These are phyloP conservation scores for Marvania coccoides DNA, from an alignment of 139 green algal genomes.

Conservation along the genomic window DNA sequence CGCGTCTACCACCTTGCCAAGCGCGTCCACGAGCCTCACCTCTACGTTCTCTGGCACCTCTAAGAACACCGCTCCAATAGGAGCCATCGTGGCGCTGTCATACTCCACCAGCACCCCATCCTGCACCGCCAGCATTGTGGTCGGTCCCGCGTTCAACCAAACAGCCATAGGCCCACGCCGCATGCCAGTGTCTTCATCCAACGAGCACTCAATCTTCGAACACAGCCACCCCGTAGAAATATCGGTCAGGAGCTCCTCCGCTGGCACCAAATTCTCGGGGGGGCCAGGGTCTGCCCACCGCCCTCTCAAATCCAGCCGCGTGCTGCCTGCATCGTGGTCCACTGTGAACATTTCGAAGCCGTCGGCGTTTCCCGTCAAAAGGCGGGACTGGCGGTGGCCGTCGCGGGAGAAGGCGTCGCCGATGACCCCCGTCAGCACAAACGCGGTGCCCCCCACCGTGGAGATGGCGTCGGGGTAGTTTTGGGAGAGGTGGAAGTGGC, in stretches of 20 bases:
- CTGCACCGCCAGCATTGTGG: constrained; percentile 51
- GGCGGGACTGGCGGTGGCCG: constrained; percentile 35
- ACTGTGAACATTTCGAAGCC: constrained; percentile 63
- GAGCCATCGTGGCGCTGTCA: constrained; percentile 34
- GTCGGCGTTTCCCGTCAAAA: constrained; percentile 27
- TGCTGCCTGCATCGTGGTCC: constrained; percentile 50
- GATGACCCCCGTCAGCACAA: constrained; percentile 79
- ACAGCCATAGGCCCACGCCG: neutral
- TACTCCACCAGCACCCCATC: constrained; percentile 39
- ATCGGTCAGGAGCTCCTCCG: constrained; percentile 62
- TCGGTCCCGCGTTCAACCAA: constrained; percentile 41
- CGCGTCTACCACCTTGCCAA: neutral
- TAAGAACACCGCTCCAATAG: constrained; percentile 47
- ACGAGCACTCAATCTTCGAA: constrained; percentile 32
- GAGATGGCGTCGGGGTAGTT: constrained; percentile 64
- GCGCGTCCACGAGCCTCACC: constrained; percentile 26
- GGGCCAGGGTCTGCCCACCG: constrained; percentile 20
- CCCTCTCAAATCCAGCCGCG: constrained; percentile 51
- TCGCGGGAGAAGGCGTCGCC: constrained; percentile 64
- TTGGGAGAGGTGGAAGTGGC: constrained; percentile 71
- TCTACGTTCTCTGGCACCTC: constrained; percentile 26
- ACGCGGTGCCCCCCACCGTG: constrained; percentile 49
- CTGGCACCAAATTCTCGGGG: constrained; percentile 34
- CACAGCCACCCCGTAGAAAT: constrained; percentile 52
- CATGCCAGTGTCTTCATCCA: neutral